A percentile compares a stretch with the other conserved stretches of the same genome.
phyloP scores from a whole-genome alignment of 179 eudicot species.

The Spergularia azorica region DNA sequence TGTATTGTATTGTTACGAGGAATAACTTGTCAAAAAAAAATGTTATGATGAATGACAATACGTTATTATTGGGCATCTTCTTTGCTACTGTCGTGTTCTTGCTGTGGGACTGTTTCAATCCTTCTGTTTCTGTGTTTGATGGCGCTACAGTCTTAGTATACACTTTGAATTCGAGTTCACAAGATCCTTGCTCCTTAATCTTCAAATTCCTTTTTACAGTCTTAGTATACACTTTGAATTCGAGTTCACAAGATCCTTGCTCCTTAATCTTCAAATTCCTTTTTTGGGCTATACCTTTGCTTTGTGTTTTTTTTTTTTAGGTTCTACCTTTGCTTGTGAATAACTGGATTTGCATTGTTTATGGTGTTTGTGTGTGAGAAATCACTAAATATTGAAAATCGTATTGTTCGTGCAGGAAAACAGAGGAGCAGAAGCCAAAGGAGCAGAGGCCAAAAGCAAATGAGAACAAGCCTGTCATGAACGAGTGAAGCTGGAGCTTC shows the following conservation, averaged over 20 bases:
- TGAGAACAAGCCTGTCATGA: conserved; percentile 96
- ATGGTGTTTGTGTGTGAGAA: neutral
- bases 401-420: conserved; percentile 52
- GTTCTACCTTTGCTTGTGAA: neutral
- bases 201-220: neutral
- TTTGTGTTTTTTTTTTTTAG: neutral
- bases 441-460: conserved; percentile 81
- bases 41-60: no score
- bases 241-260: neutral
- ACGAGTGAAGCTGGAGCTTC: conserved; percentile 39
- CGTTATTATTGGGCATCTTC: no score
- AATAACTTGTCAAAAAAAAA: no score
- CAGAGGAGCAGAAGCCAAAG: conserved; percentile 90
- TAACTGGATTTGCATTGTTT: neutral
- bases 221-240: no score
- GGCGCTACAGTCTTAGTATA: no score
- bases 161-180: no score
- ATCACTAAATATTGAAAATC: neutral
- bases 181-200: neutral
- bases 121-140: no score
- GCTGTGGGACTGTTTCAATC: no score
- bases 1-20: no score
- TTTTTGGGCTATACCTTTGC: neutral
- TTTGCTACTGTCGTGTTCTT: no score
- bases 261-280: neutral